Base-by-base conservation (phyloP, 2,329 filamentous ascomycete genomes). In the Teratosphaeria zuluensis region DNA sequence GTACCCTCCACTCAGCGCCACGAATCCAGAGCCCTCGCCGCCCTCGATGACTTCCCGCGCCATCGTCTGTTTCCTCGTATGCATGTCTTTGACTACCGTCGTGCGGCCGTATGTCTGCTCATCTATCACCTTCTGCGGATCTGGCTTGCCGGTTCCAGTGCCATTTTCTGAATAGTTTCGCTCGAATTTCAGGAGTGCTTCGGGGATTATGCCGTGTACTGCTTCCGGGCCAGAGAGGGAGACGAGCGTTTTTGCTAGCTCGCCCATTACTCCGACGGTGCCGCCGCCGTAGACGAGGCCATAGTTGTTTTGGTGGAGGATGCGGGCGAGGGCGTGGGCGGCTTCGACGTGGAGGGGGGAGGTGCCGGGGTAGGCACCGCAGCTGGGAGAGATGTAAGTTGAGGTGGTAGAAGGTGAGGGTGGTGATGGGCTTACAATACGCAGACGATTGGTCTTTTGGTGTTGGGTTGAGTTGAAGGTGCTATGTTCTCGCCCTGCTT, bases 31-130 rank as follows among this genome's bases (percentile, higher is more conserved):
- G 0, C 92, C 92, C 0, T 86, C 84, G 0, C 88, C 92, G 30
- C 90, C 90, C 21, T 84, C 81, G 28, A 95, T 82, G 16, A 97
- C 91, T 73, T 92, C 88, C 67, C 85, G 80, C 6, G 92, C 92
- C 94, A 99, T 97, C 77, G 94, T 81, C 66, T 88, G 84, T 79
- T 99, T 99, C 63, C 94, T 85, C 51, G 90, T 92, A 76, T 99
- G 94, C 94, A 99, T 99, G 72, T 96, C 91, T 66, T 85, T 81
- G 31, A 97, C 94, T 8, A 96, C 84, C 0, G 91, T 96, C 12
- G 91, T 96, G 51, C 81, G 79, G 9, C 94, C 94, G 72, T 90
- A 99, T 4, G 84, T 74, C 4, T 75, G 68, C 70, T 85, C 80
- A 60, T 86, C 83, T 54, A 88, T 84, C 8, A 88, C 76, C 32